These are phyloP conservation scores for Saturnispora dispora DNA, from an alignment of 805 yeast species.

Conservation along the genomic window DNA sequence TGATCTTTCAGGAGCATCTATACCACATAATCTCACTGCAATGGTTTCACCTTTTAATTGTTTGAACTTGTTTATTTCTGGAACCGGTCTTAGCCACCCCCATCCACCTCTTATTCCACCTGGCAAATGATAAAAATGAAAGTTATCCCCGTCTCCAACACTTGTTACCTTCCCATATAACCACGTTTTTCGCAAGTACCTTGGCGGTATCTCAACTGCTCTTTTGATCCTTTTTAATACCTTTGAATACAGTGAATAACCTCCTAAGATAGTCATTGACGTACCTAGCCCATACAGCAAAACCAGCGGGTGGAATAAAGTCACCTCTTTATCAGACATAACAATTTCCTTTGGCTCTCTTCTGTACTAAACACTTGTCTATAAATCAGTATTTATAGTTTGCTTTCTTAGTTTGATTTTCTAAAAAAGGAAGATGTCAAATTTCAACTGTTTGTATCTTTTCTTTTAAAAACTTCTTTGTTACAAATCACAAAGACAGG, in stretches of 20 bases:
- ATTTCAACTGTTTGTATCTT: neutral
- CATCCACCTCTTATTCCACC: conserved; percentile 86
- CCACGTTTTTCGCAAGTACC: conserved; percentile 35
- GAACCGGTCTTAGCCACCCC: conserved; percentile 79
- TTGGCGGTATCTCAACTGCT: conserved; percentile 41
- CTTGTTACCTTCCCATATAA: conserved; percentile 70
- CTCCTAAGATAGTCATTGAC: conserved; percentile 30
- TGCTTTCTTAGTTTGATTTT: neutral
- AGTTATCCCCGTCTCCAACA: conserved; percentile 95
- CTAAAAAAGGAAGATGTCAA: neutral
- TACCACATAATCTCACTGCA: conserved; percentile 77
- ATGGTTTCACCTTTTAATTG: conserved; percentile 59
- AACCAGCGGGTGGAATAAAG: conserved; percentile 23
- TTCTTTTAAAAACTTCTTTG: neutral
- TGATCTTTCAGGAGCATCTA: conserved; percentile 94
- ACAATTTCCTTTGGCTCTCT: neutral
- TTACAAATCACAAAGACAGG: neutral
- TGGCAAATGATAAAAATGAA: conserved; percentile 86
- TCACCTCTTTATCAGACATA: conserved; percentile 14
- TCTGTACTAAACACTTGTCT: neutral
- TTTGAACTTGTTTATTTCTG: conserved; percentile 38
- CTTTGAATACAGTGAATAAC: conserved; percentile 35
- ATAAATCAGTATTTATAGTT: neutral
- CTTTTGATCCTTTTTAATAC: conserved; percentile 43
- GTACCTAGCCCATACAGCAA: conserved; percentile 25